phyloP scores from a whole-genome alignment of 176 grass and related monocot species.

The Oryza australiensis region DNA sequence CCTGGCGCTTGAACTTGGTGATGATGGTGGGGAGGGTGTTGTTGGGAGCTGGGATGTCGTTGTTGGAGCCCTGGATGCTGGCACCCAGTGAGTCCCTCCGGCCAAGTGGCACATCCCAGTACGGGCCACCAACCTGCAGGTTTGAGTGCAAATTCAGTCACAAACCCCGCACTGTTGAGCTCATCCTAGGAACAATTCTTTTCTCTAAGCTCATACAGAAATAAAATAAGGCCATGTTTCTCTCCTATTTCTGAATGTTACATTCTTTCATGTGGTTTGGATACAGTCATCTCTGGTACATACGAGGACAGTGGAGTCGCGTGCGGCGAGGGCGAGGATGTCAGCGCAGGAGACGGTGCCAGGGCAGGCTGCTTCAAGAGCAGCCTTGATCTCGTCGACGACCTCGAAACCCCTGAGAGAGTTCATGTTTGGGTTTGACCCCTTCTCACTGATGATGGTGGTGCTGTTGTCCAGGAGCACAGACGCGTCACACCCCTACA shows the following conservation, averaged over 20 bases:
- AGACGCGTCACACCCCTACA: conserved; percentile 82
- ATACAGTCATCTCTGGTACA: neutral
- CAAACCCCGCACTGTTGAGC: neutral
- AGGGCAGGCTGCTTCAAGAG: conserved; percentile 63
- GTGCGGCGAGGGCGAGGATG: conserved; percentile 60
- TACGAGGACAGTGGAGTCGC: conserved; percentile 66
- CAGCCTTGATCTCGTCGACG: conserved; percentile 70
- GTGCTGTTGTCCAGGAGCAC: conserved; percentile 73
- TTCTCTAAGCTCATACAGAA: neutral
- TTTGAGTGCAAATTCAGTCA: conserved; percentile 29
- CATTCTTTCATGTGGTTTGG: neutral
- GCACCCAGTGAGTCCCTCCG: conserved; percentile 79
- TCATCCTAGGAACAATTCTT: neutral
- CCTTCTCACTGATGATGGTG: conserved; percentile 80
- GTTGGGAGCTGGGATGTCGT: conserved; percentile 92
- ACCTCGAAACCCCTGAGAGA: conserved; percentile 77
- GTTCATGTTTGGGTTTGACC: conserved; percentile 69
- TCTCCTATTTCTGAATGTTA: neutral
- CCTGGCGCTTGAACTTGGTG: conserved; percentile 82
- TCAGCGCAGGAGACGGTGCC: conserved; percentile 76
- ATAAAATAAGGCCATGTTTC: neutral
- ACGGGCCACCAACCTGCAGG: conserved; percentile 70
- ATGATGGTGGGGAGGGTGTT: conserved; percentile 87
- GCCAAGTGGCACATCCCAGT: conserved; percentile 87
- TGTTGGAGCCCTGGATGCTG: conserved; percentile 85